Evolutionary conservation across 2,329 filamentous ascomycete species (phyloP).

Genomic region (Paradendryphiella salina): DNA sequence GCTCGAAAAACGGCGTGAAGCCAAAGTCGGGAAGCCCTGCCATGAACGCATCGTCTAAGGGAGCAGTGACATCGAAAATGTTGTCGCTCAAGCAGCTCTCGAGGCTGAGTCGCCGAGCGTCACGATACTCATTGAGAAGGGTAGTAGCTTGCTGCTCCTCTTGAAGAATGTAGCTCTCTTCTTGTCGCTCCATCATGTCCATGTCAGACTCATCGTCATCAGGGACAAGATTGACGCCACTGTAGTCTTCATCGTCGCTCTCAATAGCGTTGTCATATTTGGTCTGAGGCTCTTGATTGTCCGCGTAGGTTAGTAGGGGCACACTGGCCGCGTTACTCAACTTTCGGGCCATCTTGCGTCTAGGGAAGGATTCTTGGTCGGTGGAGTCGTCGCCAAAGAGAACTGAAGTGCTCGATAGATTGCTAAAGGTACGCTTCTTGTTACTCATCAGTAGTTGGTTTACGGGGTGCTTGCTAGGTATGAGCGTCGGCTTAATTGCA

Average conservation of each 20-base stretch:
- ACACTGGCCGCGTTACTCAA: constrained; percentile 41
- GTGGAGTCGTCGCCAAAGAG: constrained; percentile 43
- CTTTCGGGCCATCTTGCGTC: constrained; percentile 45
- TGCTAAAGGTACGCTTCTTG: constrained; percentile 49
- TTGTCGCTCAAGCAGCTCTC: constrained; percentile 41
- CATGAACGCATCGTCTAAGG: constrained; percentile 32
- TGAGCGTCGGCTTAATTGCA: constrained; percentile 33
- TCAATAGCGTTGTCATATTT: constrained; percentile 45
- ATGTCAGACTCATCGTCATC: constrained; percentile 77
- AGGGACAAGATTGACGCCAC: constrained; percentile 75
- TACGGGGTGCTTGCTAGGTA: constrained; percentile 34
- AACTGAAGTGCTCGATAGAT: constrained; percentile 45
- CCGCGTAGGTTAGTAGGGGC: constrained; percentile 45
- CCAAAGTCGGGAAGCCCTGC: constrained; percentile 36
- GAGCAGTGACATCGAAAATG: constrained; percentile 40
- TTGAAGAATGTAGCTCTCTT: constrained; percentile 72
- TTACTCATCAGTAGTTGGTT: constrained; percentile 35
- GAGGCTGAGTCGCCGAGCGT: constrained; percentile 42
- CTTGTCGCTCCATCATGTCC: constrained; percentile 73
- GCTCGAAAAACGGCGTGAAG: constrained; percentile 44
- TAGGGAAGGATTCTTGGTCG: constrained; percentile 41
- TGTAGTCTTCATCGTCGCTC: constrained; percentile 60
- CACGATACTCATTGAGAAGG: constrained; percentile 38
- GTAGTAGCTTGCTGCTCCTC: constrained; percentile 38
- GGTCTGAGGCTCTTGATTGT: constrained; percentile 24